Evolutionary conservation across 73 alveolate species (phyloP), one percentile per base, ranked within the genome.

Genomic region (Blepharisma japonicum): DNA sequence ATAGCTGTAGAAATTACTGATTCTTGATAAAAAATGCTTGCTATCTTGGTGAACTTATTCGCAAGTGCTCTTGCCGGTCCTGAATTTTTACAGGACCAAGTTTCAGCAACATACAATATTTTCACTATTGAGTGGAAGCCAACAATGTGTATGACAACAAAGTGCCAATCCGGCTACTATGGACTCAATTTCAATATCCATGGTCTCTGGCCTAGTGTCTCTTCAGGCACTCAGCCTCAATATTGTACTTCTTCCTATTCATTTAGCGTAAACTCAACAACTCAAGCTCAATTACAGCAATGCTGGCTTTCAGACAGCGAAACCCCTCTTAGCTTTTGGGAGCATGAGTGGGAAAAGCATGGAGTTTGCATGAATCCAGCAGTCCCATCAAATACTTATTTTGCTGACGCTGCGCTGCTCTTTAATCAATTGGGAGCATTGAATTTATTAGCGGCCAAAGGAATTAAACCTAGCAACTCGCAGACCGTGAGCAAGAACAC

Each of bases 261-360:
- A 51, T 51, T 51, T 18, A 51, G 66, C 66, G 21, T 51, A 11
- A 14, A 11, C 27, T 14, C 66, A 51, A 14, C 66, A 51, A 51
- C 21, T 18, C 66, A 51, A 18, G 21, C n/a, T 11, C 4, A 0
- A 11, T 1, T 51, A 11, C 21, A 14, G 21, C n/a, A 11, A 11
- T 51, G 66, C 21, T 51, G 66, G 66, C 66, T 51, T 51, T 51
- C 66, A 51, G 21, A 18, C 66, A 51, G 21, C 66, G 66, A 18
- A 18, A 51, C 27, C 66, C 66, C 66, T 51, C 21, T 18, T 14
- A 18, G 21, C 66, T 51, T 51, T 18, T 51, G 66, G 66, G 21
- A 51, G n/a, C 66, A 51, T 18, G 66, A 51, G 4, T 51, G 66
- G 66, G n/a, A 11, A 51, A 51, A 51, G 66, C 66, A 51, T 18